Percentiles rank a stretch among this genome's conserved stretches.
Conservation (phyloP, 2,329 filamentous ascomycete genomes). For the Chaetomiaceae sp. region DNA sequence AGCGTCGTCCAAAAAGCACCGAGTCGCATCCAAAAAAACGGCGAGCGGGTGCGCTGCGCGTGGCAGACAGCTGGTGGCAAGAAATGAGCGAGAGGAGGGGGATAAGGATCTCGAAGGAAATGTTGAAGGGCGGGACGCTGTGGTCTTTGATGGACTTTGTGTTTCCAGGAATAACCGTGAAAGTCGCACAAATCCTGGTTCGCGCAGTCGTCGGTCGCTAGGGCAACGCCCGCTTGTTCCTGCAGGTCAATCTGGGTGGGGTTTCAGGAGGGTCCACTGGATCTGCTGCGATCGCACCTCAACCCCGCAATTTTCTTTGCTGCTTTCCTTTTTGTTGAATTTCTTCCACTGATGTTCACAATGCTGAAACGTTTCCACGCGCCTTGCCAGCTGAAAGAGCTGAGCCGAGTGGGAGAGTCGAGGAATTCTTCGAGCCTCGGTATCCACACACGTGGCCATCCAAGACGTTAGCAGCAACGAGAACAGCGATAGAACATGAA, state of each 20-base stretch:
- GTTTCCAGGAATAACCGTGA: slow-evolving; percentile 12
- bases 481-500: no score
- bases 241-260: slow-evolving; percentile 7
- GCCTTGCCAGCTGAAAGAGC: background rate
- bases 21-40: slow-evolving; percentile 1
- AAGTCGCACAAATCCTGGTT: slow-evolving; percentile 16
- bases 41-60: slow-evolving; percentile 2
- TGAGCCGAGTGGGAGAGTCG: background rate
- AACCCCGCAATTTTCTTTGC: slow-evolving; percentile 11
- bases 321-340: background rate
- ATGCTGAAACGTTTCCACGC: background rate
- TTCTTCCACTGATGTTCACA: background rate
- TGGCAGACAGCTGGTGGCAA: slow-evolving; percentile 1
- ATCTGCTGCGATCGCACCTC: slow-evolving; percentile 9
- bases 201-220: slow-evolving; percentile 11
- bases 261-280: slow-evolving; percentile 12
- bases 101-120: background rate
- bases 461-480: no score
- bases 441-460: background rate
- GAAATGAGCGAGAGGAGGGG: background rate
- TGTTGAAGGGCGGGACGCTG: slow-evolving; percentile 2
- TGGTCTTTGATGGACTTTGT: slow-evolving; percentile 17
- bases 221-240: slow-evolving; percentile 16
- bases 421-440: background rate
- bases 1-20: slow-evolving; percentile 1